Evolutionary conservation across 345 rosid species (phyloP).

Genomic region (Brassica cretica): DNA sequence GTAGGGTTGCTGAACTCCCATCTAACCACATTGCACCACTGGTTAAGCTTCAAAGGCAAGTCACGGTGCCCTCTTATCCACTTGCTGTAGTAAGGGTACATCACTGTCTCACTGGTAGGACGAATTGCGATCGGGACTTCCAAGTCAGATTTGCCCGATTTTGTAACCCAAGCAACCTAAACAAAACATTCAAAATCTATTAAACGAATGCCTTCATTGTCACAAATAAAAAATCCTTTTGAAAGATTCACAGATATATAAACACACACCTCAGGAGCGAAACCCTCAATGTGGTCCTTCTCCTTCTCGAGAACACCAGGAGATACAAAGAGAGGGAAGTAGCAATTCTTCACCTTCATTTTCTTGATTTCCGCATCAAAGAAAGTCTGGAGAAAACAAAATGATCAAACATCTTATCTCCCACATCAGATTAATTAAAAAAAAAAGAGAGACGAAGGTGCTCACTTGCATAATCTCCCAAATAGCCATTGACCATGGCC

Average conservation of each 20-base stretch:
- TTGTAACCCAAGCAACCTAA: conserved; percentile 99
- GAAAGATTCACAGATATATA: neutral
- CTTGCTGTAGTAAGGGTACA: conserved; percentile 96
- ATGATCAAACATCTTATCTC: neutral
- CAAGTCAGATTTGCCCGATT: conserved; percentile 85
- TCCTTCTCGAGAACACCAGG: conserved; percentile 80
- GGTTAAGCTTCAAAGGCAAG: conserved; percentile 91
- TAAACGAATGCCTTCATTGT: neutral
- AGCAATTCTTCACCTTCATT: conserved; percentile 90
- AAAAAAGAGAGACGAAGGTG: neutral
- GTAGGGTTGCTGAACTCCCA: conserved; percentile 99
- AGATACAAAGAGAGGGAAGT: conserved; percentile 97
- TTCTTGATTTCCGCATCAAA: conserved; percentile 91
- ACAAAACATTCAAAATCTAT: conserved; percentile 19
- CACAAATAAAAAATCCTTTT: neutral
- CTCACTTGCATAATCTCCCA: conserved; percentile 97
- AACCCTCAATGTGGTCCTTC: conserved; percentile 93
- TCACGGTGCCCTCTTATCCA: conserved; percentile 99
- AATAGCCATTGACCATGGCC: conserved; percentile 97
- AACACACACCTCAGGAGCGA: conserved; percentile 89
- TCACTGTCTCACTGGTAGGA: conserved; percentile 98
- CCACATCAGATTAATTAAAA: neutral
- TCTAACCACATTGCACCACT: conserved; percentile 99
- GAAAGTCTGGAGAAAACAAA: conserved; percentile 49
- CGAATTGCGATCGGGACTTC: conserved; percentile 94